Conservation (phyloP, 2,329 filamentous ascomycete genomes). For the Hypomyces rosellus region DNA sequence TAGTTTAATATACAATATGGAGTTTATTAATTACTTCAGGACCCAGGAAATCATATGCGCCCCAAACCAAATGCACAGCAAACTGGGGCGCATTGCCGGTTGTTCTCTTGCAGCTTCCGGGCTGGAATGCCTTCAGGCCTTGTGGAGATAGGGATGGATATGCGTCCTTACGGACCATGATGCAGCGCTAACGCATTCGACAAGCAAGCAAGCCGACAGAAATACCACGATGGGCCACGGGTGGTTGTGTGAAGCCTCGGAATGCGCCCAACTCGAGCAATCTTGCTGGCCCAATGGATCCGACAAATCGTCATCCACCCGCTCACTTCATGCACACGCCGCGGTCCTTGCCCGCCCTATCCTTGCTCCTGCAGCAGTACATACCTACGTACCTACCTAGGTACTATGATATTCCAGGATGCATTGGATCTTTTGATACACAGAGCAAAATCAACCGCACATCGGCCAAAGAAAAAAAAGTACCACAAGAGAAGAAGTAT, state of each 20-base stretch:
- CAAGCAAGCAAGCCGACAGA: constrained; percentile 4
- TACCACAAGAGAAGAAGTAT: no score
- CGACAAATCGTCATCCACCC: constrained; percentile 1
- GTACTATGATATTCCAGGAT: no score
- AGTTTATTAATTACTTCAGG: no score
- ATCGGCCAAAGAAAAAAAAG: no score
- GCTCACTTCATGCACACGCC: not conserved
- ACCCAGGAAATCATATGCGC: not conserved
- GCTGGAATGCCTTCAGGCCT: no score
- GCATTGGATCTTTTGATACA: no score
- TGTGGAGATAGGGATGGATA: not conserved
- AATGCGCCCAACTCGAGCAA: constrained; percentile 5
- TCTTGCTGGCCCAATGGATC: not conserved
- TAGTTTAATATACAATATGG: no score
- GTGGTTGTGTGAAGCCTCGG: not conserved
- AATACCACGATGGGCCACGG: not conserved
- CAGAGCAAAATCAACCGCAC: no score
- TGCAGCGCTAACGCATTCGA: constrained; percentile 9
- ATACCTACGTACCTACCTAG: no score
- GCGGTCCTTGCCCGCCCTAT: not conserved
- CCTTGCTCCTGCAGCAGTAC: constrained; percentile 5
- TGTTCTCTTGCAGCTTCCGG: no score
- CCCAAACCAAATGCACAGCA: not conserved
- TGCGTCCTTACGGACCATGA: not conserved
- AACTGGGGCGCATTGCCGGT: not conserved